These are phyloP conservation scores for Brasenia schreberi DNA, from an alignment of 164 flowering plant genomes.

Conservation along the genomic window DNA sequence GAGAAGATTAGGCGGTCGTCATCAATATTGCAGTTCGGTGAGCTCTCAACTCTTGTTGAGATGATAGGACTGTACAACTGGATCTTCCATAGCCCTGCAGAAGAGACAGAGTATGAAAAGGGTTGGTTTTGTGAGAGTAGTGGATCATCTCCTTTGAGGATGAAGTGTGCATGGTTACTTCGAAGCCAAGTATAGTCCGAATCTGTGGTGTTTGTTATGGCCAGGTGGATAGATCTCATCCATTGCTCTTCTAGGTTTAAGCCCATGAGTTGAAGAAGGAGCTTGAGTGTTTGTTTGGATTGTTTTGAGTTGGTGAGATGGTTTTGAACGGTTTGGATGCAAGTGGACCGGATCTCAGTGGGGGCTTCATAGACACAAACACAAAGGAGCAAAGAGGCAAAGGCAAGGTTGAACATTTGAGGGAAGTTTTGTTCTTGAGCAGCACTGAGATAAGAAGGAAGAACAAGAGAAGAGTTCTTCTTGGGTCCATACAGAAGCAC, in stretches of 20 bases:
- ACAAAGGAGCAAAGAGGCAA: constrained; percentile 43
- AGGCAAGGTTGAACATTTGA: constrained; percentile 48
- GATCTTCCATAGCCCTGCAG: constrained; percentile 72
- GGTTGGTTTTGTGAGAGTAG: constrained; percentile 28
- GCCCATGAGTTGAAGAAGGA: constrained; percentile 59
- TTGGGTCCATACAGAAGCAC: constrained; percentile 41
- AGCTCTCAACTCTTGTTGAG: constrained; percentile 45
- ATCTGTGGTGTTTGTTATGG: constrained; percentile 39
- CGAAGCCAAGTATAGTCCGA: neutral
- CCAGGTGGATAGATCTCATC: constrained; percentile 79
- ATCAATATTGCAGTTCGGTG: constrained; percentile 18
- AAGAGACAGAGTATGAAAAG: constrained; percentile 61
- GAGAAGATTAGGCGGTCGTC: constrained; percentile 57
- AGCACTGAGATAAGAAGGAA: constrained; percentile 7
- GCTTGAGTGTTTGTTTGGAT: constrained; percentile 38
- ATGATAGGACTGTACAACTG: constrained; percentile 75
- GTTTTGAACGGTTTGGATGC: constrained; percentile 31
- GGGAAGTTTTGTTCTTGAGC: constrained; percentile 13
- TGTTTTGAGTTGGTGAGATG: constrained; percentile 22
- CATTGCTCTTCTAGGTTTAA: constrained; percentile 74
- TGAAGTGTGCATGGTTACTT: neutral
- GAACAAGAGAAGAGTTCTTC: constrained; percentile 15
- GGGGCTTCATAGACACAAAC: constrained; percentile 86
- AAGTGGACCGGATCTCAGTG: constrained; percentile 32
- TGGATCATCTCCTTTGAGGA: neutral